Conservation (phyloP, 2,329 filamentous ascomycete genomes). For the Epichloe uncinata region DNA sequence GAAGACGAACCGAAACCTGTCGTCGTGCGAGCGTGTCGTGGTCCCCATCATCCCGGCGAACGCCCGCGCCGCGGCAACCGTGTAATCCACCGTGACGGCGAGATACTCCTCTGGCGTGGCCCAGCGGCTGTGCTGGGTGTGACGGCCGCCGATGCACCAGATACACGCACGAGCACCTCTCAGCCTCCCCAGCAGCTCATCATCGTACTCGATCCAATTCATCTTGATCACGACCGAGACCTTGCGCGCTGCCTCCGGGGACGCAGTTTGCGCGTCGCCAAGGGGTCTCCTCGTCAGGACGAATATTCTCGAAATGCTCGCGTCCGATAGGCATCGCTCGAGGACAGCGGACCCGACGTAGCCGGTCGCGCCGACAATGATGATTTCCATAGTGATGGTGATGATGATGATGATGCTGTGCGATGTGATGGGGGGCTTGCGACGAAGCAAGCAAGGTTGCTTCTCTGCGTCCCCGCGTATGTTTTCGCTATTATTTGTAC, state of each 20-base stretch:
- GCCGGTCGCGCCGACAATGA: slow-evolving; percentile 2
- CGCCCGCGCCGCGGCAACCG: neutral
- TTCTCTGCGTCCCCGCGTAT: too few relatives aligned
- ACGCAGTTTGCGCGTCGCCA: neutral
- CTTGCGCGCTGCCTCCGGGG: neutral
- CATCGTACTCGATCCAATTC: neutral
- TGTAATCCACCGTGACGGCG: slow-evolving; percentile 1
- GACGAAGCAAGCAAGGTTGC: too few relatives aligned
- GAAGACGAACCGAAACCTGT: neutral
- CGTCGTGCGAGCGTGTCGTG: neutral
- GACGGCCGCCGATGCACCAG: slow-evolving; percentile 3
- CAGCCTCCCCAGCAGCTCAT: neutral
- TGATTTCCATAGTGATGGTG: neutral
- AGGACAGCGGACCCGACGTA: slow-evolving; percentile 3
- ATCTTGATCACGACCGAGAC: neutral
- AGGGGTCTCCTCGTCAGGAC: slow-evolving; percentile 1
- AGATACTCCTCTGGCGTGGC: slow-evolving; percentile 2
- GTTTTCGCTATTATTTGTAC: too few relatives aligned
- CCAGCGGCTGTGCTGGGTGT: neutral
- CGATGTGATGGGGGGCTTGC: too few relatives aligned
- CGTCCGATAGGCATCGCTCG: neutral
- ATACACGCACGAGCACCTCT: neutral
- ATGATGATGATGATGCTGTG: too few relatives aligned
- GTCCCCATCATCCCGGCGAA: neutral
- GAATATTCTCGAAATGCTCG: neutral